These are phyloP conservation scores for Saccharomyces eubayanus DNA, from an alignment of 805 yeast genomes.

Conservation along the genomic window DNA sequence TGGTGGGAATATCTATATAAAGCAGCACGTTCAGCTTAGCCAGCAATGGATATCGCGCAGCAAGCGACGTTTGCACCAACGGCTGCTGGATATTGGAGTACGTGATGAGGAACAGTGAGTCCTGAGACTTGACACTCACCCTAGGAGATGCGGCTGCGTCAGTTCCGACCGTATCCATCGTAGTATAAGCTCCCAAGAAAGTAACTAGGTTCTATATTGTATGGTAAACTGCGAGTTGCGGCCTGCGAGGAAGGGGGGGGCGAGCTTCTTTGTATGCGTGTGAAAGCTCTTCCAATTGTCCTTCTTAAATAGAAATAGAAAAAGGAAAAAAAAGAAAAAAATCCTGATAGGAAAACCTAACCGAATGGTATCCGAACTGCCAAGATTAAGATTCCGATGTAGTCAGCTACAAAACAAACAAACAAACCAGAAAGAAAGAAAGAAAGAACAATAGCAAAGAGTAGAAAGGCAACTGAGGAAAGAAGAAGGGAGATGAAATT, in stretches of 20 bases:
- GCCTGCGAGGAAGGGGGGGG: not conserved
- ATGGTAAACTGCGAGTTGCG: not conserved
- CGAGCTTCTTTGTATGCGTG: not conserved
- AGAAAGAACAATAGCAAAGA: not conserved
- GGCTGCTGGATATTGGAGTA: constrained; percentile 21
- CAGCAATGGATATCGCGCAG: not conserved
- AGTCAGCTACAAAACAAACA: not conserved
- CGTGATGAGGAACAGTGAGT: constrained; percentile 23
- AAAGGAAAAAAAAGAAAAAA: not conserved
- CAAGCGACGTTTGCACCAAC: not conserved
- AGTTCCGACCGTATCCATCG: not conserved
- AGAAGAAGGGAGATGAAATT: too few species aligned
- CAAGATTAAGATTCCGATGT: not conserved
- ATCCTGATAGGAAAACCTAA: not conserved
- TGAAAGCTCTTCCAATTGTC: not conserved
- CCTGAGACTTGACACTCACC: constrained; percentile 22
- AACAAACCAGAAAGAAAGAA: not conserved
- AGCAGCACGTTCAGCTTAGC: constrained; percentile 16
- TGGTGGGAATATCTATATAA: constrained; percentile 30
- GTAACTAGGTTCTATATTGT: not conserved
- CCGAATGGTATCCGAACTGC: not conserved
- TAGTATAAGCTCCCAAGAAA: not conserved
- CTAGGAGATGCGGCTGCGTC: constrained; percentile 12
- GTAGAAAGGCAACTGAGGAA: not conserved
- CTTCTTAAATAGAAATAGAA: not conserved